A percentile compares a stretch with the other conserved stretches of the same genome.
Evolutionary conservation across 2,329 filamentous ascomycete species (phyloP).

Genomic region (Pseudogymnoascus sp.): DNA sequence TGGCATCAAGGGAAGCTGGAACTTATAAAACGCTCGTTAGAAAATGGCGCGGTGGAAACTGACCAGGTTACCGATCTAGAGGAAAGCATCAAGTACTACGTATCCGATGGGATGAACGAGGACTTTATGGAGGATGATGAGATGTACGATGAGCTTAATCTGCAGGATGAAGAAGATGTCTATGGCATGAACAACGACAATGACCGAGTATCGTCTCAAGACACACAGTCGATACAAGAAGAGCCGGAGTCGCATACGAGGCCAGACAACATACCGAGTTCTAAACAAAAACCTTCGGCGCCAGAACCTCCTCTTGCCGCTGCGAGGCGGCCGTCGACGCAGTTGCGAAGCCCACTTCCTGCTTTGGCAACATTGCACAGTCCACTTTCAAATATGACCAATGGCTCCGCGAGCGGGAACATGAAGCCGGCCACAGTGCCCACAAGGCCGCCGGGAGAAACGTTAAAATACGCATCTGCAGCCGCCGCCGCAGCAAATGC

Average conservation of each 20-base stretch:
- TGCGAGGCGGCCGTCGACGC: constrained; percentile 70
- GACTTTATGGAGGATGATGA: constrained; percentile 93
- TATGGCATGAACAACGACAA: constrained; percentile 75
- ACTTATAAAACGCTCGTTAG: constrained; percentile 77
- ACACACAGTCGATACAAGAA: constrained; percentile 85
- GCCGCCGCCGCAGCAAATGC: constrained; percentile 89
- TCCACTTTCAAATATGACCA: constrained; percentile 55
- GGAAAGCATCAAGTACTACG: constrained; percentile 91
- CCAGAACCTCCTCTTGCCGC: constrained; percentile 50
- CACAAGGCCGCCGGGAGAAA: constrained; percentile 76
- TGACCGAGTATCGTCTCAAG: constrained; percentile 90
- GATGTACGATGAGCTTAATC: constrained; percentile 88
- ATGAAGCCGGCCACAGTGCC: constrained; percentile 95
- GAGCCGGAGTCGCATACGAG: constrained; percentile 59
- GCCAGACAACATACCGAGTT: constrained; percentile 36
- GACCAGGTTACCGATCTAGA: constrained; percentile 83
- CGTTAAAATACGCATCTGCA: constrained; percentile 92
- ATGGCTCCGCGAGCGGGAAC: constrained; percentile 48
- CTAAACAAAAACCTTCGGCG: constrained; percentile 45
- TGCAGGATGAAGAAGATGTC: constrained; percentile 84
- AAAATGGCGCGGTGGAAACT: constrained; percentile 85
- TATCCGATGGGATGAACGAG: constrained; percentile 77
- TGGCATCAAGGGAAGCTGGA: constrained; percentile 94
- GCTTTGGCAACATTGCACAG: constrained; percentile 83
- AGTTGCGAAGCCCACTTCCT: constrained; percentile 91